Conservation (phyloP, 192 early-diverging fungal genomes). For the Lunasporangiospora selenospora region DNA sequence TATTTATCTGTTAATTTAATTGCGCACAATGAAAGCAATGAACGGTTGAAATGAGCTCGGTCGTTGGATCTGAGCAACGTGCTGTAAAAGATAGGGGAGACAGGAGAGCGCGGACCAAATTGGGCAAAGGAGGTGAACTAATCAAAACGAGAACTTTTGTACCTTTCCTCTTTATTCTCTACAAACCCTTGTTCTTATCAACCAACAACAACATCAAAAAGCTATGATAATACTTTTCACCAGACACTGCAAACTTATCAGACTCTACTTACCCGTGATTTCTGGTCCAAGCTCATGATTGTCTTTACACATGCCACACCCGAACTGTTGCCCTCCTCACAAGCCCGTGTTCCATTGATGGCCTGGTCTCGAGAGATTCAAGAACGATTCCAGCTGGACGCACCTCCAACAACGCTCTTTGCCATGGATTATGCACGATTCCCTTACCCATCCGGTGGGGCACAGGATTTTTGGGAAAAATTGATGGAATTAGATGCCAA, state of each 20-base stretch:
- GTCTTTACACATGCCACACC: slow-evolving; percentile 45
- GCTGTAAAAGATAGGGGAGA: no score
- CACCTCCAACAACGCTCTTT: slow-evolving; percentile 18
- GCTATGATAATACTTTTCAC: slow-evolving; percentile 37
- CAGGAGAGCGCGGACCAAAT: no score
- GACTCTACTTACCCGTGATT: slow-evolving; percentile 26
- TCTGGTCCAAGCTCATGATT: slow-evolving; percentile 46
- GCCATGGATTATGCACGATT: slow-evolving; percentile 41
- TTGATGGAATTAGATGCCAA: slow-evolving; percentile 47
- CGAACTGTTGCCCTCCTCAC: slow-evolving; percentile 20
- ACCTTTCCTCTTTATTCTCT: not conserved
- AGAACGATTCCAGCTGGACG: slow-evolving; percentile 22
- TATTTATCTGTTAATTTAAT: no score
- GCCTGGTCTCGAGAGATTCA: slow-evolving; percentile 43
- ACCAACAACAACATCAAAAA: no score
- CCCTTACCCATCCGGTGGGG: slow-evolving; percentile 33
- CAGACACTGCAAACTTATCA: slow-evolving; percentile 42
- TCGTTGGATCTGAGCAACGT: no score
- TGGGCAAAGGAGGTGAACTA: no score
- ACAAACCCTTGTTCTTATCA: no score
- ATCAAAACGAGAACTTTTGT: no score
- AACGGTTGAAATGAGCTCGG: no score
- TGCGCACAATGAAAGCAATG: no score
- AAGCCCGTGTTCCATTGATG: slow-evolving; percentile 29
- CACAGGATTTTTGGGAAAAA: slow-evolving; percentile 45